These are phyloP conservation scores for Leucosporidium yakuticum DNA, from an alignment of 768 basidiomycete species.

Conservation along the genomic window DNA sequence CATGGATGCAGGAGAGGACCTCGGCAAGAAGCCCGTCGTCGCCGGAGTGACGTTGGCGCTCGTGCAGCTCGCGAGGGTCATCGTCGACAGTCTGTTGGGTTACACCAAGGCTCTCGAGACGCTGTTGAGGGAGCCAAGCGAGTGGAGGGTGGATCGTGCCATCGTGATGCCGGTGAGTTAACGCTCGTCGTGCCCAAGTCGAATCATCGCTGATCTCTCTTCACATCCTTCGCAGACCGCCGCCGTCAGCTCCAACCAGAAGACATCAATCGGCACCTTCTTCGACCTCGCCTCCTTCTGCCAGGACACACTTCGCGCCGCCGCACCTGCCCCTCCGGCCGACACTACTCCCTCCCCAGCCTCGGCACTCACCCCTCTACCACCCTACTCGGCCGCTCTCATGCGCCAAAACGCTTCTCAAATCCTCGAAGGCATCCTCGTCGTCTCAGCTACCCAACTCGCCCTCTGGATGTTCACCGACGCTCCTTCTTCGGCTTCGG, in stretches of 20 bases:
- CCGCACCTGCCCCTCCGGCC: slow-evolving; percentile 44
- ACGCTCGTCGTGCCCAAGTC: background rate
- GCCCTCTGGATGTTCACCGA: slow-evolving; percentile 9
- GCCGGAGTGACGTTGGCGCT: slow-evolving; percentile 66
- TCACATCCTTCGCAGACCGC: slow-evolving; percentile 56
- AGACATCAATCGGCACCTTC: slow-evolving; percentile 76
- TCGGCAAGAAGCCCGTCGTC: slow-evolving; percentile 63
- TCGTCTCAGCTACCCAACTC: slow-evolving; percentile 32
- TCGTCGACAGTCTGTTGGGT: slow-evolving; percentile 63
- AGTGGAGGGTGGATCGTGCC: slow-evolving; percentile 54
- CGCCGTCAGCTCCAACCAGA: slow-evolving; percentile 73
- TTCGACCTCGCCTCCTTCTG: slow-evolving; percentile 76
- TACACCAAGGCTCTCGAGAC: slow-evolving; percentile 66
- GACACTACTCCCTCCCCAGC: slow-evolving; percentile 6
- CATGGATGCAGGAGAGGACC: slow-evolving; percentile 50
- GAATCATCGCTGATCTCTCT: background rate
- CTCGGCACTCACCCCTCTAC: slow-evolving; percentile 4
- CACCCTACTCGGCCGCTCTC: background rate
- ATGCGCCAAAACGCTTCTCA: slow-evolving; percentile 15
- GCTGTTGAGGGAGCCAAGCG: slow-evolving; percentile 55
- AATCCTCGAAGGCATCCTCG: slow-evolving; percentile 29
- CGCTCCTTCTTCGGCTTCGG: slow-evolving; percentile 2
- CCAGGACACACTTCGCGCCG: slow-evolving; percentile 61
- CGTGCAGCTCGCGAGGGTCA: slow-evolving; percentile 62
- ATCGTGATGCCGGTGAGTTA: slow-evolving; percentile 36